A percentile compares a stretch with the other conserved stretches of the same genome.
Conservation (phyloP, 306 rosid species). For the Quercus berberidifolia region DNA sequence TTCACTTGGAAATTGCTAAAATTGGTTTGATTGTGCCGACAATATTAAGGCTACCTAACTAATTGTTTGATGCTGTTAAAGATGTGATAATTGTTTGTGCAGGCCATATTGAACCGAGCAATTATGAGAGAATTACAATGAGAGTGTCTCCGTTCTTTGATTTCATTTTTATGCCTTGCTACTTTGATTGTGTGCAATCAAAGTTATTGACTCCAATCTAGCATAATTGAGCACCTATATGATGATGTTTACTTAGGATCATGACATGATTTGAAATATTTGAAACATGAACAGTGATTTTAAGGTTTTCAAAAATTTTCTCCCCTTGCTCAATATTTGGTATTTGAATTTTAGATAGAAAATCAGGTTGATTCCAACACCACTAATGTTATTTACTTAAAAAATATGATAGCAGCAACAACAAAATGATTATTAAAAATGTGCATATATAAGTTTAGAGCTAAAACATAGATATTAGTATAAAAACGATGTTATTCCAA, state of each 20-base stretch:
- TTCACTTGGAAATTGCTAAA: neutral
- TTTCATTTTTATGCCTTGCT: neutral
- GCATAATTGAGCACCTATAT: constrained; percentile 6
- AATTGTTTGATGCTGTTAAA: neutral
- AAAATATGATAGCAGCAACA: too few relatives aligned
- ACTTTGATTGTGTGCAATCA: neutral
- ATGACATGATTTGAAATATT: neutral
- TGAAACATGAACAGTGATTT: neutral
- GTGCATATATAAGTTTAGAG: too few relatives aligned
- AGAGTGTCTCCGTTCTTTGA: constrained; percentile 6
- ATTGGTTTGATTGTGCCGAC: neutral
- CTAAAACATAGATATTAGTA: too few relatives aligned
- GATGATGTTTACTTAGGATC: neutral
- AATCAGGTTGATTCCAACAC: neutral
- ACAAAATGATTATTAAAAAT: too few relatives aligned
- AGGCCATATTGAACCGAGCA: neutral
- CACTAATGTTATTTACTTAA: too few relatives aligned
- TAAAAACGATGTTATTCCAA: too few relatives aligned
- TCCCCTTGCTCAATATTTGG: neutral
- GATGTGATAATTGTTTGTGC: neutral
- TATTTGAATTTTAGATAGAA: too few relatives aligned
- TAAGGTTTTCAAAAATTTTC: neutral
- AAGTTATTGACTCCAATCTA: constrained; percentile 6
- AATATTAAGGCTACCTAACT: neutral
- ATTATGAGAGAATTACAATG: neutral